phyloP scores from a whole-genome alignment of 2,329 filamentous ascomycete species.

The Colletotrichum lindemuthianum region DNA sequence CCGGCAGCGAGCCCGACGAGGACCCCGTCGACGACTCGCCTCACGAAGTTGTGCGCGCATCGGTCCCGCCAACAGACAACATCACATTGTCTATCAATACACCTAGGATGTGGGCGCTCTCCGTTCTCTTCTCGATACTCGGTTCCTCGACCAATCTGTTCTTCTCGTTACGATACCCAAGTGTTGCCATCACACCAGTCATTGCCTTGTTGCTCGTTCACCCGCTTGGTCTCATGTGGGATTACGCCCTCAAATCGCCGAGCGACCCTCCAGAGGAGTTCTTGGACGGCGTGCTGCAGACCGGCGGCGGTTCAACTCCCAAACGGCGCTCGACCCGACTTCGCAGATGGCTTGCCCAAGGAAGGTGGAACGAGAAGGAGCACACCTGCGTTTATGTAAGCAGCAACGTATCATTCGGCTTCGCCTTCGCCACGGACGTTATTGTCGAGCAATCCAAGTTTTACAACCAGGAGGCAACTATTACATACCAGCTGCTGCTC shows the following conservation, averaged over 20 bases:
- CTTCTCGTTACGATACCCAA: constrained; percentile 90
- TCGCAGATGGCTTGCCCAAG: constrained; percentile 81
- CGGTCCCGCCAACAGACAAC: constrained; percentile 80
- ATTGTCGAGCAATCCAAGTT: constrained; percentile 92
- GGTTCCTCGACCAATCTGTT: constrained; percentile 88
- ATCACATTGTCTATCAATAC: constrained; percentile 84
- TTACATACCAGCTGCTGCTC: constrained; percentile 82
- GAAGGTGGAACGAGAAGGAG: constrained; percentile 88
- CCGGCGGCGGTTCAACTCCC: constrained; percentile 16
- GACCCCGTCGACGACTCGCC: constrained; percentile 75
- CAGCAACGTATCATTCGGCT: constrained; percentile 90
- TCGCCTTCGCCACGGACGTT: constrained; percentile 89
- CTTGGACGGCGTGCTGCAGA: constrained; percentile 45
- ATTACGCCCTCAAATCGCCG: constrained; percentile 66
- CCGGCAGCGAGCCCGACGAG: constrained; percentile 53
- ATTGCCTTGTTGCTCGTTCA: constrained; percentile 88
- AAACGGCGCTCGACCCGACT: constrained; percentile 51
- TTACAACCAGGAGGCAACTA: constrained; percentile 82
- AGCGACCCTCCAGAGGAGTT: constrained; percentile 53
- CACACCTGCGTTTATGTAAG: constrained; percentile 90
- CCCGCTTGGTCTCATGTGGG: constrained; percentile 84
- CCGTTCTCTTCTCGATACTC: constrained; percentile 81
- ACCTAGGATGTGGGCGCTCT: constrained; percentile 86
- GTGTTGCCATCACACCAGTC: constrained; percentile 88
- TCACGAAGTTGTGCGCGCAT: constrained; percentile 82